Conservation (phyloP, 164 flowering plant genomes). For the Umbellularia californica region DNA sequence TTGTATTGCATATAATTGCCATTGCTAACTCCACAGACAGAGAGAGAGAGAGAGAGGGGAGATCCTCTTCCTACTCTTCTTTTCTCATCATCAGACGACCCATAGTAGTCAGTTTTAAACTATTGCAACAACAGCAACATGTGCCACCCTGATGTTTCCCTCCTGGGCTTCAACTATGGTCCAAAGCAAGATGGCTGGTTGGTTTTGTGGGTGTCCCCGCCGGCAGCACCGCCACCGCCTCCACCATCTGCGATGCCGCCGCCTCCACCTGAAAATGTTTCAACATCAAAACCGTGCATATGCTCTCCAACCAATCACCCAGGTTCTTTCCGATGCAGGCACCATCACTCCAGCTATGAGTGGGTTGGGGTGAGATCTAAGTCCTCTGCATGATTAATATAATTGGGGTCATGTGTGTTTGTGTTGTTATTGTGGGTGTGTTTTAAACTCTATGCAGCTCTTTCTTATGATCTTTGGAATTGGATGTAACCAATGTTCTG, state of each 20-base stretch:
- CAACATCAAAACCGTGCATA: conserved; percentile 1
- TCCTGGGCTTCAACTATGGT: neutral
- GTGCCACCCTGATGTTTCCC: neutral
- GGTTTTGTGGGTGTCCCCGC: neutral
- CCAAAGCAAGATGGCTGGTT: neutral
- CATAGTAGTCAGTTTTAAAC: neutral
- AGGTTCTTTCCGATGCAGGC: conserved; percentile 16
- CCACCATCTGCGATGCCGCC: neutral
- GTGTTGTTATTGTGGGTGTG: neutral
- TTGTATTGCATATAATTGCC: neutral
- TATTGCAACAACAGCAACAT: neutral
- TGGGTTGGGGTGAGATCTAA: neutral
- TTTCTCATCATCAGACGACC: neutral
- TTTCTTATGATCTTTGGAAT: neutral
- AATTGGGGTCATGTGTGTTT: neutral
- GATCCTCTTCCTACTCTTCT: neutral
- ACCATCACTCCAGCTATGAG: conserved; percentile 2
- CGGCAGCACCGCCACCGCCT: neutral
- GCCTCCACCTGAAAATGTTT: neutral
- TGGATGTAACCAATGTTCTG: neutral
- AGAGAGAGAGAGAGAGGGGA: neutral
- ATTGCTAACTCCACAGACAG: neutral
- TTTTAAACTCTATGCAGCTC: neutral
- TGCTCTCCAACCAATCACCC: conserved; percentile 13
- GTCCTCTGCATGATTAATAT: neutral